Base-by-base conservation (phyloP, 106 monocot species). In the Platanthera guangdongensis region DNA sequence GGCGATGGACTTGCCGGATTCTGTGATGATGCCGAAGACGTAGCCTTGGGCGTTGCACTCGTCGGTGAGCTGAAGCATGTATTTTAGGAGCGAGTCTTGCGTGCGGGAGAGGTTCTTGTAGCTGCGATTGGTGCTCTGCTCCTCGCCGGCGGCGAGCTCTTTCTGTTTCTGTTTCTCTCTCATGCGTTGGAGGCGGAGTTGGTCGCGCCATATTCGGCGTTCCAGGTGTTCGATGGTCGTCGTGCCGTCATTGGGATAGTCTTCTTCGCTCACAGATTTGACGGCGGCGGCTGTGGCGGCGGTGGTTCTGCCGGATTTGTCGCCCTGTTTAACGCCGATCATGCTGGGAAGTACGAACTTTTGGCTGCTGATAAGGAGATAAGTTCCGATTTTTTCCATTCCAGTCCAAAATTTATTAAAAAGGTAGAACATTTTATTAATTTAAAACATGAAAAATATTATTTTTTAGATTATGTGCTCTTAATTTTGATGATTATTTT, bases 1-100 rank as follows among this genome's bases (percentile, higher is more conserved):
- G 22, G 46, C 10, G 30, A 78, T 47, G 5, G 57, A 4, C 71
- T 54, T 78, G 0, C 78, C 78, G 13, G 9, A 2, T 49, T 78
- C 71, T 6, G 78, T 47, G 1, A 78, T 32, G 46, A 78, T 78
- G 6, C 78, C 78, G 62, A 19, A 76, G 22, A 78, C 78, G 68
- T 32, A 78, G 21, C 78, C 78, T 16, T 78, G 71, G 4, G 57
- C 57, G n/a, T 78, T 72, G 55, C 78, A 78, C 11, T 18, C 53
- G 32, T 52, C 67, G 30, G 51, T 70, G 16, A 54, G 51, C 18
- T 45, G 19, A 3, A 78, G 68, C 78, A 78, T 70, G 16, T 69
- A 57, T 22, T 74, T 74, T 6, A 57, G 11, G 39, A 74, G 22
- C 1, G 54, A 13, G 28, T 74, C 54, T 3, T 21, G 74, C 1